Evolutionary conservation across 2,329 filamentous ascomycete species (phyloP), one percentile per base, ranked within the genome.

Genomic region (Penicillium olsonii): DNA sequence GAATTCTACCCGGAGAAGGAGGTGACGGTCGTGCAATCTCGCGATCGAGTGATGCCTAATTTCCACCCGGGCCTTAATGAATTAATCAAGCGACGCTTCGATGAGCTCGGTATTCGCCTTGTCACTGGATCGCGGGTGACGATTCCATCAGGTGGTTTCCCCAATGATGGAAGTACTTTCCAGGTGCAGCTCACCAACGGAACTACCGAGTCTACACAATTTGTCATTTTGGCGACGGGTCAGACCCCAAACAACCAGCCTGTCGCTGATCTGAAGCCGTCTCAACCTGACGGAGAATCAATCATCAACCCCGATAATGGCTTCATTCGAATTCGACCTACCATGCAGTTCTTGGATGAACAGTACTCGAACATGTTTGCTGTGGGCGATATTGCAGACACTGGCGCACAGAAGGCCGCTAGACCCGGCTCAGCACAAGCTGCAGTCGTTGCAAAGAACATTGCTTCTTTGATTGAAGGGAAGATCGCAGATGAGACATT

Each of bases 11-110:
- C 75, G 0, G 67, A 72, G 4, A 80, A 80, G 50, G 62, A 68
- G 3, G 70, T 80, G 4, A 74, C 71, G 0, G 59, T 81, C 8
- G 64, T 80, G 2, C 77, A 80, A 53, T 80, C 77, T 2, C 64
- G 78, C 7, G 55, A 63, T 0, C 63, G 65, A 46, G 50, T 70
- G 15, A 69, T 70, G 68, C 66, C 68, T 3, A 63, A 56, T 17
- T 70, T 69, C 45, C 67, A 69, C 37, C 44, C 47, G 15, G 44
- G 55, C 15, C 56, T 70, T 1, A 67, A 70, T 47, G 57, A 63
- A 5, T 40, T 69, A 2, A 56, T 70, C 27, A 61, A 66, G 46
- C 35, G 50, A 29, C 65, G 68, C 4, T 69, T 70, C 15, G 63
- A 69, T 37, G 66, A 68, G 44, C 52, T 69, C 10, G 67, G 63